Percentiles rank a stretch among this genome's conserved stretches.
Evolutionary conservation across 75 land plant species (phyloP).

Genomic region (Isoetes taiwanensis): DNA sequence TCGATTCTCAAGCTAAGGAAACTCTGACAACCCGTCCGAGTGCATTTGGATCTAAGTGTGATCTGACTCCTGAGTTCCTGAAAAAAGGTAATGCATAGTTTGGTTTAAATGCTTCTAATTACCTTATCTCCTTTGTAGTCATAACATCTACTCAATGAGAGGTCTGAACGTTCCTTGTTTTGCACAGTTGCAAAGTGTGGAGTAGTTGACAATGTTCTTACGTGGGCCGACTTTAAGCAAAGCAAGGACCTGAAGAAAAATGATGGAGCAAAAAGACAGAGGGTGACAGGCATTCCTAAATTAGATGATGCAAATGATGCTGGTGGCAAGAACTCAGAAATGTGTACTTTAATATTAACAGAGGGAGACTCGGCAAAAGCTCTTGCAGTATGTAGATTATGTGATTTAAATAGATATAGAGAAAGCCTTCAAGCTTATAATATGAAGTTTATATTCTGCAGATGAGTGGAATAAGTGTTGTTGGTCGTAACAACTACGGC

Average conservation of each 20-base stretch:
- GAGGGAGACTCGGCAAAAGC: slow-evolving; percentile 99
- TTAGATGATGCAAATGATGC: slow-evolving; percentile 96
- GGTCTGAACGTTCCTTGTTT: background rate
- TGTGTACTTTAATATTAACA: slow-evolving; percentile 86
- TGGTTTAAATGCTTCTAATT: background rate
- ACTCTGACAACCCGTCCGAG: slow-evolving; percentile 80
- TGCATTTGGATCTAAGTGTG: slow-evolving; percentile 88
- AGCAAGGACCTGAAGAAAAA: slow-evolving; percentile 93
- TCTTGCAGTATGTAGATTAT: slow-evolving; percentile 94
- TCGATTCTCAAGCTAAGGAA: slow-evolving; percentile 98
- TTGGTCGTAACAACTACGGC: slow-evolving; percentile 81
- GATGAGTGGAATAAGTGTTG: slow-evolving; percentile 91
- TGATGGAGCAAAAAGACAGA: slow-evolving; percentile 70
- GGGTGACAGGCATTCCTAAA: slow-evolving; percentile 52
- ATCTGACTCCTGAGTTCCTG: slow-evolving; percentile 56
- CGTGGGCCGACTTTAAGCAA: slow-evolving; percentile 96
- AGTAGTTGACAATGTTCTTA: slow-evolving; percentile 61
- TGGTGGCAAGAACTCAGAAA: slow-evolving; percentile 73
- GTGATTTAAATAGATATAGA: background rate
- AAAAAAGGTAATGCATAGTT: slow-evolving; percentile 55
- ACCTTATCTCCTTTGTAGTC: background rate
- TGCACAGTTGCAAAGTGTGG: slow-evolving; percentile 71
- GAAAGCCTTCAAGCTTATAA: background rate
- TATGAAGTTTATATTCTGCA: slow-evolving; percentile 12
- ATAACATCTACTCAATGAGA: background rate